These are phyloP conservation scores for Pichia paraexigua DNA, from an alignment of 805 yeast genomes.

Conservation along the genomic window DNA sequence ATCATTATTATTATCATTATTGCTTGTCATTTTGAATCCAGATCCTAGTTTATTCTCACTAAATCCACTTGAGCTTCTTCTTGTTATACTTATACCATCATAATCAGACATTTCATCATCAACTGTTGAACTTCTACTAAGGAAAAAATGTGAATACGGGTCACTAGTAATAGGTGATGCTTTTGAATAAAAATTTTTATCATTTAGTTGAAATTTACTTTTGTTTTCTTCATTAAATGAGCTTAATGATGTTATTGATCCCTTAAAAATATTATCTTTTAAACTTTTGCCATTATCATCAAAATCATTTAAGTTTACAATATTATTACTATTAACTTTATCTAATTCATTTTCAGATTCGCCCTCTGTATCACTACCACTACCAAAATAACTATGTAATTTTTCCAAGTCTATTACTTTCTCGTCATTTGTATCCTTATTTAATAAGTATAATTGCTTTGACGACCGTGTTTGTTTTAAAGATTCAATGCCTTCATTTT, in stretches of 20 bases:
- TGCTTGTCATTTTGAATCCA: background rate
- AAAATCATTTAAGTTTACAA: background rate
- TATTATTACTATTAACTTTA: background rate
- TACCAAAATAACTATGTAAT: constrained; percentile 25
- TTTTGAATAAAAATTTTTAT: constrained; percentile 10
- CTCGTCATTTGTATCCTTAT: constrained; percentile 16
- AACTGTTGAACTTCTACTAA: background rate
- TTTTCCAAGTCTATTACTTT: constrained; percentile 24
- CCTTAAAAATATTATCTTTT: constrained; percentile 6
- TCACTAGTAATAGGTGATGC: constrained; percentile 4
- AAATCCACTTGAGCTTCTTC: background rate
- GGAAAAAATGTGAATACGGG: constrained; percentile 14
- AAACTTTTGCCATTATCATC: constrained; percentile 1
- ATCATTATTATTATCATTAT: background rate
- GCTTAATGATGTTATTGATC: constrained; percentile 13
- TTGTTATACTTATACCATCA: constrained; percentile 2
- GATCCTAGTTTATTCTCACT: background rate
- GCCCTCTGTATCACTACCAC: constrained; percentile 16
- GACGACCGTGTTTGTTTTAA: constrained; percentile 25
- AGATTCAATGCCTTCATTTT: constrained; percentile 10
- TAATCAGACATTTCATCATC: constrained; percentile 1
- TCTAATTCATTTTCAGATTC: constrained; percentile 10
- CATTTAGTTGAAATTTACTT: constrained; percentile 11
- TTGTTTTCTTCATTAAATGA: constrained; percentile 16
- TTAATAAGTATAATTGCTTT: constrained; percentile 20